Evolutionary conservation across 768 basidiomycete species (phyloP), one percentile per base, ranked within the genome.

Genomic region (Lactifluus rugatus): DNA sequence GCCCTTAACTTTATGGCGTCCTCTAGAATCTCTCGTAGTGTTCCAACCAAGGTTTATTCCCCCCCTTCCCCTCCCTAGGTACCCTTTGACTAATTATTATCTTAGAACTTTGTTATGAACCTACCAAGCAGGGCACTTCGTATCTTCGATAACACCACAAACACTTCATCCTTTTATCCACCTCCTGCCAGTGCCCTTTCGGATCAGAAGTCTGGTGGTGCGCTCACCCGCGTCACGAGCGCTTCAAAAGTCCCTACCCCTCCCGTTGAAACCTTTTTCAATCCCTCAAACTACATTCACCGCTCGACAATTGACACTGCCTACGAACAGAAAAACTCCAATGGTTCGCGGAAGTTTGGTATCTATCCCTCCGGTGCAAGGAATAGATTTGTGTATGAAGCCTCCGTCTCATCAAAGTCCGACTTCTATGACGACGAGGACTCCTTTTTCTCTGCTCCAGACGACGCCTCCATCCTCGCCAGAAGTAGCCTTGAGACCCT

Each of bases 381-480:
- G 49, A 52, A 64, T 49, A 58, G 56, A 11, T 65, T 52, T 36
- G 49, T 64, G 25, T 63, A 63, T 39, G 62, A 64, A 47, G 54
- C 62, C 3, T 64, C 58, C 5, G 23, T 63, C 45, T 62, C 61
- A 42, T 63, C 62, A 48, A 60, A 60, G 57, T 65, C 63, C 37
- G 58, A 57, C 56, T 42, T 57, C 47, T 50, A 57, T 26, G 62
- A 49, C 46, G 62, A 61, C 55, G 56, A 48, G 6, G 62, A 65
- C 11, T 65, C 64, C 7, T 53, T 64, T 50, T 54, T 62, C 48
- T 58, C 53, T n/a, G 57, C 41, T 13, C 42, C 61, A 14, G 63
- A 64, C 37, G 55, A 63, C 46, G 41, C 61, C 37, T 64, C 63
- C 9, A 45, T 56, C 14, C 56, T 63, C 23, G 61, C 63, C 0